Evolutionary conservation across 768 basidiomycete species (phyloP).

Genomic region (Termitomyces sp.): DNA sequence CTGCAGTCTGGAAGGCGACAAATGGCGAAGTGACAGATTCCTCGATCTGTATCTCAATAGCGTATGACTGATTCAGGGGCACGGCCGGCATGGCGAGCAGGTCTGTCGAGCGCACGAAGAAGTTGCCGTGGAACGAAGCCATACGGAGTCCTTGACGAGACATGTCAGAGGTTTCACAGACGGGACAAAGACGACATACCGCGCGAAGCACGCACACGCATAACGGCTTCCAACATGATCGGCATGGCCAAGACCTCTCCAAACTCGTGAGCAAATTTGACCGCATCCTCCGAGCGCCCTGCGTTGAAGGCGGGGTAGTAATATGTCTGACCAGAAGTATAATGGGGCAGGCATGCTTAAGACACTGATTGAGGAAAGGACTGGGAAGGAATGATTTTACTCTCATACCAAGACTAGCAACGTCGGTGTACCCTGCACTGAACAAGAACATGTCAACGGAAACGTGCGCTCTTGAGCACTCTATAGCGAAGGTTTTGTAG

Average conservation of each 20-base stretch:
- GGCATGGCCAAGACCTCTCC: conserved; percentile 90
- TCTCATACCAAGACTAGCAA: conserved; percentile 77
- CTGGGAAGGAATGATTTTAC: not conserved
- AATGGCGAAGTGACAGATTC: conserved; percentile 88
- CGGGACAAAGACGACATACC: conserved; percentile 35
- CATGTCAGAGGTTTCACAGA: not conserved
- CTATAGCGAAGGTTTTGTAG: conserved; percentile 99
- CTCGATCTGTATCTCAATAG: conserved; percentile 93
- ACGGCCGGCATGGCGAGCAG: conserved; percentile 94
- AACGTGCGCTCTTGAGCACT: conserved; percentile 94
- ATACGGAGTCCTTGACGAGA: conserved; percentile 68
- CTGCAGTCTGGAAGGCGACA: conserved; percentile 91
- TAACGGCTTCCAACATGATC: conserved; percentile 95
- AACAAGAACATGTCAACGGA: conserved; percentile 99
- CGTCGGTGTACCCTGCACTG: conserved; percentile 89
- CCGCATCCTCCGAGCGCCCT: conserved; percentile 86
- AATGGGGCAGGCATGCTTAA: conserved; percentile 88
- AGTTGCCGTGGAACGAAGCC: conserved; percentile 98
- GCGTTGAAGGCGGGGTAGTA: conserved; percentile 99
- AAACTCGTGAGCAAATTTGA: conserved; percentile 98
- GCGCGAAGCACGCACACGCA: conserved; percentile 96
- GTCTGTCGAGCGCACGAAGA: conserved; percentile 97
- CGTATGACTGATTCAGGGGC: conserved; percentile 94
- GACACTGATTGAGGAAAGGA: not conserved
- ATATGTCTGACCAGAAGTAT: conserved; percentile 97